A percentile compares a stretch with the other conserved stretches of the same genome.
Conservation (phyloP, 2,329 filamentous ascomycete species). For the Nemania sp. region DNA sequence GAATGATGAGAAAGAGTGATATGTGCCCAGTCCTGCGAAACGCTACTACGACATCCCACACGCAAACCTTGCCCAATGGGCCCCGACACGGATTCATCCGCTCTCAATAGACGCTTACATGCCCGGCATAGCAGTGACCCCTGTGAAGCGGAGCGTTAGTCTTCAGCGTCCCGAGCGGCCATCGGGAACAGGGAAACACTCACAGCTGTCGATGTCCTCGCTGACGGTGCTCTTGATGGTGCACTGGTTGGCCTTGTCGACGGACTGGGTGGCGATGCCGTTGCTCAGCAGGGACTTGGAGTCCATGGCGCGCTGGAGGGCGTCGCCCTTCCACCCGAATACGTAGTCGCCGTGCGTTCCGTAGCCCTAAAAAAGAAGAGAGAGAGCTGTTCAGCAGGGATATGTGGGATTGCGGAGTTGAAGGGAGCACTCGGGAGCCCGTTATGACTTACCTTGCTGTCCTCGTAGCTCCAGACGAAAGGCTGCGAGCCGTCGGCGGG, state of each 20-base stretch:
- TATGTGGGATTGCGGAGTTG: slow-evolving; percentile 5
- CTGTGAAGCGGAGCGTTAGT: slow-evolving; percentile 22
- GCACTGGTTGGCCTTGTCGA: slow-evolving; percentile 37
- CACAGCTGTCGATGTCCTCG: slow-evolving; percentile 40
- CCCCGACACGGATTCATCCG: slow-evolving; percentile 12
- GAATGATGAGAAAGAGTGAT: slow-evolving; percentile 19
- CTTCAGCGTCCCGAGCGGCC: slow-evolving; percentile 10
- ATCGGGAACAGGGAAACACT: slow-evolving; percentile 25
- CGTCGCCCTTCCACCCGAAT: slow-evolving; percentile 37
- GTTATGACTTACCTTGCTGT: slow-evolving; percentile 32
- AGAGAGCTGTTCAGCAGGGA: slow-evolving; percentile 3
- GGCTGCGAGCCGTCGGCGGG: slow-evolving; percentile 44
- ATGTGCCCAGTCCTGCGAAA: slow-evolving; percentile 15
- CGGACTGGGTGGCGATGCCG: slow-evolving; percentile 36
- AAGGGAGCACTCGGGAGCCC: slow-evolving; percentile 8
- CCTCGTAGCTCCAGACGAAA: slow-evolving; percentile 43
- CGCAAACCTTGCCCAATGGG: slow-evolving; percentile 14
- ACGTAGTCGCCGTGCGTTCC: slow-evolving; percentile 39
- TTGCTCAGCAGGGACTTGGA: slow-evolving; percentile 42
- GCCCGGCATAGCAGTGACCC: slow-evolving; percentile 24
- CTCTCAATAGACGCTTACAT: slow-evolving; percentile 18
- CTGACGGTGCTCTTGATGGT: slow-evolving; percentile 34
- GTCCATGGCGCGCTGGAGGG: slow-evolving; percentile 33
- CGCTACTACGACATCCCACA: slow-evolving; percentile 17
- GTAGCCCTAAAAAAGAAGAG: slow-evolving; percentile 29